Evolutionary conservation across 768 basidiomycete genomes (phyloP), one percentile per base, ranked within the genome.

Genomic region (Coprinopsis sp.): DNA sequence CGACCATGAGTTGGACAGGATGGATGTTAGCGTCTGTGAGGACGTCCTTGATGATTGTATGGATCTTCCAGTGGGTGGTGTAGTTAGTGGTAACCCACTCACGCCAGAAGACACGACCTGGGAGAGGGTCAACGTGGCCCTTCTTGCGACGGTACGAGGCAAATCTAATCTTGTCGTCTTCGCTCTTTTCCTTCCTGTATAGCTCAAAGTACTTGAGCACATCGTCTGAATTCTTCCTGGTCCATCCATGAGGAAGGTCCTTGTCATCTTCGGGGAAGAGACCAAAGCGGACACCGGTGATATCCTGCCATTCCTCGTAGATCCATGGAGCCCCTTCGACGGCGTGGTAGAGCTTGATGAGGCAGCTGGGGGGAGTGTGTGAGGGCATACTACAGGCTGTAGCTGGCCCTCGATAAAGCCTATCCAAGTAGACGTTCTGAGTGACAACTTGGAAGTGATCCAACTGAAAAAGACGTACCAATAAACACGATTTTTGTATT

Each of bases 221-320:
- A 16, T 48, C 44, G 10, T 18, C 21, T 10, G 52, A 45, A 3
- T 54, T 31, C 1, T 33, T 21, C 2, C 44, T 46, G 14, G 52
- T 51, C 51, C 51, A 51, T 1, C 54, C 53, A 11, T 23, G 33
- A n/a, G 58, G 59, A 4, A 60, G 53, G 8, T 33, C 30, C 4
- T 31, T 19, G 22, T 57, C 54, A 21, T 59, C 55, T 3, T 22
- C 23, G 6, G 55, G 54, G 37, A 63, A 63, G 8, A 63, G 49
- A 14, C 59, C 57, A 28, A 58, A 50, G 1, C 24, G 13, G 11
- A 63, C 38, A 2, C 58, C 55, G 8, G 61, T 61, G 3, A 50
- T 39, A 2, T 58, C 51, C 27, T 56, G 47, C 61, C 61, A 62
- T 3, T 3, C 11, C 1, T 44, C 23, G 42, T 40, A 59, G 1